phyloP scores from a whole-genome alignment of 352 stramenopile genomes.

The Phytophthora pinifolia region DNA sequence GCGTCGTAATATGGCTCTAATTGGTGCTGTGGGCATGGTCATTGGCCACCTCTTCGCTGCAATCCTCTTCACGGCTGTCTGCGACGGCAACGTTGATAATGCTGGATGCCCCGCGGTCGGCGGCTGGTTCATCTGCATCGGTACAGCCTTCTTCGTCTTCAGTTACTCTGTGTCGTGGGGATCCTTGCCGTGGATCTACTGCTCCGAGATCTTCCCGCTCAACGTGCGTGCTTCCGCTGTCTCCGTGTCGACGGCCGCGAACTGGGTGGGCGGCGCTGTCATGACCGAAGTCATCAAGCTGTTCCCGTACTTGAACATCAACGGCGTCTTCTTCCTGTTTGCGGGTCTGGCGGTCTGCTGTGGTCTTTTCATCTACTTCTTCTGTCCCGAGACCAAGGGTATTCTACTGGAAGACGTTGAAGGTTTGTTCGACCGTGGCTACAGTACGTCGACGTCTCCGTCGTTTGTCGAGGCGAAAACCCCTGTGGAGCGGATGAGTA shows the following conservation, averaged over 20 bases:
- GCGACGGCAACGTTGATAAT: conserved; percentile 30
- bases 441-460: conserved; percentile 22
- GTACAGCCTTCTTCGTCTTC: conserved; percentile 41
- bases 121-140: conserved; percentile 43
- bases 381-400: conserved; percentile 31
- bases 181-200: conserved; percentile 52
- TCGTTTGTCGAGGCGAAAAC: conserved; percentile 32
- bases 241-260: conserved; percentile 40
- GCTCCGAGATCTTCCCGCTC: conserved; percentile 57
- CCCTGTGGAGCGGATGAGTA: conserved; percentile 7
- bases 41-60: conserved; percentile 39
- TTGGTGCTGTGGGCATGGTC: conserved; percentile 44
- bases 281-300: conserved; percentile 41
- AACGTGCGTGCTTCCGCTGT: conserved; percentile 52
- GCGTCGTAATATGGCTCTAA: conserved; percentile 35
- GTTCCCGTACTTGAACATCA: conserved; percentile 34
- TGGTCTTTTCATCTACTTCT: conserved; percentile 31
- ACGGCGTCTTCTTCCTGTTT: conserved; percentile 34
- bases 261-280: conserved; percentile 41
- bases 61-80: conserved; percentile 34
- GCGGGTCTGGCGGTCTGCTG: conserved; percentile 19
- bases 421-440: conserved; percentile 18
- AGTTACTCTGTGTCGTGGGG: conserved; percentile 32
- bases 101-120: conserved; percentile 31
- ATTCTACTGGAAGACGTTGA: conserved; percentile 33